phyloP scores from a whole-genome alignment of 768 basidiomycete genomes.

The Macrolepiota fuliginosa region DNA sequence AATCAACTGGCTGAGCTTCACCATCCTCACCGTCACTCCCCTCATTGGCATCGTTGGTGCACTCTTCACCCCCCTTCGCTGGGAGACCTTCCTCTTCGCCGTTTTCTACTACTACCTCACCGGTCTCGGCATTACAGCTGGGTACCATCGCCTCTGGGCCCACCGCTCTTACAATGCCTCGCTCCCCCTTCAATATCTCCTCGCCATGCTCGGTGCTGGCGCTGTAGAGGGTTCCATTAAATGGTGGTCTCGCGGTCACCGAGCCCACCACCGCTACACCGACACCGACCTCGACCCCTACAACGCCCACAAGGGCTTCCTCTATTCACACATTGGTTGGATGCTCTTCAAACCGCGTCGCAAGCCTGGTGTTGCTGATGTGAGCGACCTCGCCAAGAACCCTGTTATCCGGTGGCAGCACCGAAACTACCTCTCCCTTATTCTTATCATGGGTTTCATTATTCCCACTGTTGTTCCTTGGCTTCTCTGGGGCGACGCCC shows the following conservation, averaged over 20 bases:
- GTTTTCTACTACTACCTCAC: slow-evolving; percentile 39
- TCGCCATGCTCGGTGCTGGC: slow-evolving; percentile 85
- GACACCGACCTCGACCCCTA: slow-evolving; percentile 97
- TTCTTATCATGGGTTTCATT: slow-evolving; percentile 67
- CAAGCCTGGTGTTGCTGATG: slow-evolving; percentile 86
- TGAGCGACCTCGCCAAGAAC: slow-evolving; percentile 82
- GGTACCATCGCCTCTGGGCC: slow-evolving; percentile 97
- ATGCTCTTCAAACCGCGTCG: slow-evolving; percentile 91
- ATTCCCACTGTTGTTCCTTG: slow-evolving; percentile 80
- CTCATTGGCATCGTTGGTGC: slow-evolving; percentile 72
- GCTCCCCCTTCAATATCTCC: slow-evolving; percentile 76
- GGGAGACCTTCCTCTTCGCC: slow-evolving; percentile 66
- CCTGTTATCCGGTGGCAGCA: slow-evolving; percentile 87
- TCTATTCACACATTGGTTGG: slow-evolving; percentile 89
- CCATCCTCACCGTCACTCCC: slow-evolving; percentile 74
- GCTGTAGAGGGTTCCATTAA: slow-evolving; percentile 96
- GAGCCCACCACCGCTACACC: slow-evolving; percentile 96
- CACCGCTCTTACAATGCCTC: slow-evolving; percentile 95
- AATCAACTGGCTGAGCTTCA: slow-evolving; percentile 75
- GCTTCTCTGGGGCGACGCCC: slow-evolving; percentile 80
- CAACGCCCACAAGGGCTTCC: slow-evolving; percentile 86
- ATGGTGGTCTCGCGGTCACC: slow-evolving; percentile 99
- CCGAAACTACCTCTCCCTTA: slow-evolving; percentile 67
- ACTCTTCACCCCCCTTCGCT: slow-evolving; percentile 58
- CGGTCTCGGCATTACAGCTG: slow-evolving; percentile 88